phyloP scores from a whole-genome alignment of 768 basidiomycete genomes.

The Russula sp. region DNA sequence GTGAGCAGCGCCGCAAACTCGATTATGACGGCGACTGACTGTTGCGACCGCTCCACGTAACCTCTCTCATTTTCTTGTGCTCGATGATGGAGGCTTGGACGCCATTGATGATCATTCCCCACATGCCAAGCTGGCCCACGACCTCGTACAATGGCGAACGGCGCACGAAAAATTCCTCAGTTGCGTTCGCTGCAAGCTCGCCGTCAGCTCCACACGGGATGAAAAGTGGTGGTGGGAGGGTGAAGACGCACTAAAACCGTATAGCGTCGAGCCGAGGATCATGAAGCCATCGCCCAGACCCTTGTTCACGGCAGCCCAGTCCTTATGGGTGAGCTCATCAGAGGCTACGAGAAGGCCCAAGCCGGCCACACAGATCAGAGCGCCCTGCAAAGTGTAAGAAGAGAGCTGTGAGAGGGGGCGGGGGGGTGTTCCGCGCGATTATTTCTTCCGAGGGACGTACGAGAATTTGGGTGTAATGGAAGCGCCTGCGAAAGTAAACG shows the following conservation, averaged over 20 bases:
- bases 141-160: conserved; percentile 78
- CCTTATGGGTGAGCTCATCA: conserved; percentile 71
- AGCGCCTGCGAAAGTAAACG: conserved; percentile 72
- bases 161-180: conserved; percentile 83
- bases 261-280: conserved; percentile 78
- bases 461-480: conserved; percentile 78
- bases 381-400: conserved; percentile 40
- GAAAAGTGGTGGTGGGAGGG: not conserved
- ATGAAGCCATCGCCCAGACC: conserved; percentile 83
- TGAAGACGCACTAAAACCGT: conserved; percentile 66
- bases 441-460: conserved; percentile 34
- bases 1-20: conserved; percentile 1
- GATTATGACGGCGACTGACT: conserved; percentile 36
- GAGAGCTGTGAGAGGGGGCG: not conserved
- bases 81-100: conserved; percentile 72
- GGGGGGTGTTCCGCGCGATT: too few relatives aligned
- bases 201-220: not conserved
- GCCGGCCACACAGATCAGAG: conserved; percentile 64
- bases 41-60: conserved; percentile 65
- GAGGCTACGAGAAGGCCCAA: conserved; percentile 75
- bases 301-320: conserved; percentile 54
- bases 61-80: conserved; percentile 54
- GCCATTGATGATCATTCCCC: conserved; percentile 72
- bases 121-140: conserved; percentile 82
- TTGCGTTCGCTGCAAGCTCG: conserved; percentile 59